Base-by-base conservation (phyloP, 345 rosid genomes). In the Eucalyptus victrix region DNA sequence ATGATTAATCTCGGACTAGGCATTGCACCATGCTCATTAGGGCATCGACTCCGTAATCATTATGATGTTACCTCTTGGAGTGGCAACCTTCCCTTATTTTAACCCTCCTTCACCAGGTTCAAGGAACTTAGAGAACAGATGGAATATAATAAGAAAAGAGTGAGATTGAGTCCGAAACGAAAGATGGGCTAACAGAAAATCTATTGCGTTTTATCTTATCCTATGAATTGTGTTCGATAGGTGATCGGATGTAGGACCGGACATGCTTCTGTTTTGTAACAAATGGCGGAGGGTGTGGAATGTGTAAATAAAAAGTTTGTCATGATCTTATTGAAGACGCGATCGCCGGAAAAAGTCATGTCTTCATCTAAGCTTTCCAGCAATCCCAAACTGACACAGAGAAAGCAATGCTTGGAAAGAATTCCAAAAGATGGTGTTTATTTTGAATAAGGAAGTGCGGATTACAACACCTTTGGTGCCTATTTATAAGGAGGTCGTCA, bases 21-120 rank as follows among this genome's bases (percentile, higher is more conserved):
- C 85, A 76, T 40, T 40, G 23, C 85, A 76, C 85, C 85, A 40
- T 76, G 85, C 47, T 76, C 85, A 76, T 40, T 76, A 76, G 85
- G 85, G 85, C 85, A 76, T 40, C 85, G 16, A 76, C 85, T 76
- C 85, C 85, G 85, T 76, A 76, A 76, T 76, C 85, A 76, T 76
- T 40, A 76, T 76, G 85, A 76, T 76, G 85, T 40, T 76, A 21
- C 85, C 85, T 40, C 85, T 76, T 76, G 47, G 83, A 76, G 85
- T 76, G 14, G 47, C 45, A 76, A 76, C 85, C 85, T 76, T 76
- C 85, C 7, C 85, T 76, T 76, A 76, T 76, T 76, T 76, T 76
- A 76, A 76, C 47, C 13, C 24, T 23, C 85, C 85, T 40, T 76
- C 47, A 40, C 47, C 85, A 40, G 45, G 85, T 76, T 76, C 47